Evolutionary conservation across 441 rosid species (phyloP).

Genomic region (Metrosideros polymorpha): DNA sequence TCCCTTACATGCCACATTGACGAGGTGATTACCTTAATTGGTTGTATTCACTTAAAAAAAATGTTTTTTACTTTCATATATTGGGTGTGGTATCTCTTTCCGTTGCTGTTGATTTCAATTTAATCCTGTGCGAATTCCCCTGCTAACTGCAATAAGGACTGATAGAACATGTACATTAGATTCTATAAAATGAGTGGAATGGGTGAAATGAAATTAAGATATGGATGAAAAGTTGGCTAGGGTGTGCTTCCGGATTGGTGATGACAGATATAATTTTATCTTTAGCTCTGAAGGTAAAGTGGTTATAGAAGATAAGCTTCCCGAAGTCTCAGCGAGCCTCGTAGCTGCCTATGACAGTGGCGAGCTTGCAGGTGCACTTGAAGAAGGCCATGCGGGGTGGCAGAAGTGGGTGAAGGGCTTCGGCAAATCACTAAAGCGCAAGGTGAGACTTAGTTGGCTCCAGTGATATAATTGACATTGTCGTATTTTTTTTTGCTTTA

Average conservation of each 20-base stretch:
- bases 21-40: slow-evolving; percentile 31
- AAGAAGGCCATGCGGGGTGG: slow-evolving; percentile 77
- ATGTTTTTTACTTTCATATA: background rate
- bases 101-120: background rate
- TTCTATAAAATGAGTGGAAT: background rate
- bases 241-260: background rate
- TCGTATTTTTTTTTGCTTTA: background rate
- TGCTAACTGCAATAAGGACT: background rate
- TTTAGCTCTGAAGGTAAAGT: slow-evolving; percentile 66
- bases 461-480: background rate
- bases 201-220: background rate
- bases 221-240: background rate
- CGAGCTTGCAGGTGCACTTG: slow-evolving; percentile 54
- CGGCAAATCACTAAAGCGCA: slow-evolving; percentile 72
- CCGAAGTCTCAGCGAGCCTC: slow-evolving; percentile 60
- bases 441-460: slow-evolving; percentile 27
- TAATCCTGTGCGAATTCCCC: background rate
- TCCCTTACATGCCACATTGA: slow-evolving; percentile 62
- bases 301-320: slow-evolving; percentile 59
- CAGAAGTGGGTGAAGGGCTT: slow-evolving; percentile 90
- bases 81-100: background rate
- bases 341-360: slow-evolving; percentile 81
- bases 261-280: background rate
- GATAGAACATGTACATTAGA: background rate
- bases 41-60: background rate